Percentiles rank a stretch among this genome's conserved stretches.
phyloP scores from a whole-genome alignment of 371 early-diverging fungal species.

The Rhizopus delemar region DNA sequence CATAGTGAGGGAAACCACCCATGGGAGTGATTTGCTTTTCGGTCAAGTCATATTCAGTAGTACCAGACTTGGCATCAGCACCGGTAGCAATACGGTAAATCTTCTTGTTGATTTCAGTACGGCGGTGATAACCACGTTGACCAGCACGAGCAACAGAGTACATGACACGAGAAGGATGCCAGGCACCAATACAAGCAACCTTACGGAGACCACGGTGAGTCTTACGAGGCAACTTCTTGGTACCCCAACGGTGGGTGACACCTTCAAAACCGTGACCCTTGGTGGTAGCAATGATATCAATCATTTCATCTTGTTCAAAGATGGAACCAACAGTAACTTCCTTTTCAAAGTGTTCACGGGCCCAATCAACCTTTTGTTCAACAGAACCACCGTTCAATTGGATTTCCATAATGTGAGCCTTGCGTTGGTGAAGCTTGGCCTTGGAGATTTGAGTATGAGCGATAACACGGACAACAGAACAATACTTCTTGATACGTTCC shows the following conservation, averaged over 20 bases:
- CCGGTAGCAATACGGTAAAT: slow-evolving; percentile 98
- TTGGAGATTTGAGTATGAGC: slow-evolving; percentile 97
- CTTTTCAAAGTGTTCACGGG: too few relatives aligned
- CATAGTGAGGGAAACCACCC: slow-evolving; percentile 99
- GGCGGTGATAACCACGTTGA: slow-evolving; percentile 45
- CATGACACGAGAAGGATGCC: slow-evolving; percentile 86
- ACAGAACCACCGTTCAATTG: too few relatives aligned
- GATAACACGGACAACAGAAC: slow-evolving; percentile 96
- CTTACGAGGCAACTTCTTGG: slow-evolving; percentile 99
- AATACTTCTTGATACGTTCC: slow-evolving; percentile 98
- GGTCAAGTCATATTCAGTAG: slow-evolving; percentile 98
- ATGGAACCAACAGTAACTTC: too few relatives aligned
- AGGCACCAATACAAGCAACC: slow-evolving; percentile 99
- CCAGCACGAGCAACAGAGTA: too few relatives aligned
- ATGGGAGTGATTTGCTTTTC: slow-evolving; percentile 97
- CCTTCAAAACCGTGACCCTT: too few relatives aligned
- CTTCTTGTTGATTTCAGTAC: slow-evolving; percentile 99
- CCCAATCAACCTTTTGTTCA: too few relatives aligned
- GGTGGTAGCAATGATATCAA: too few relatives aligned
- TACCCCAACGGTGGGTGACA: slow-evolving; percentile 92
- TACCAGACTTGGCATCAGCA: slow-evolving; percentile 77
- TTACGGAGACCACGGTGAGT: slow-evolving; percentile 99
- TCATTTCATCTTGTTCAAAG: too few relatives aligned
- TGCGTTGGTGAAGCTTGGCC: slow-evolving; percentile 72
- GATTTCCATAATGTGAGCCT: too few relatives aligned